Conservation (phyloP, 2,329 filamentous ascomycete genomes). For the Fusarium papillatum region DNA sequence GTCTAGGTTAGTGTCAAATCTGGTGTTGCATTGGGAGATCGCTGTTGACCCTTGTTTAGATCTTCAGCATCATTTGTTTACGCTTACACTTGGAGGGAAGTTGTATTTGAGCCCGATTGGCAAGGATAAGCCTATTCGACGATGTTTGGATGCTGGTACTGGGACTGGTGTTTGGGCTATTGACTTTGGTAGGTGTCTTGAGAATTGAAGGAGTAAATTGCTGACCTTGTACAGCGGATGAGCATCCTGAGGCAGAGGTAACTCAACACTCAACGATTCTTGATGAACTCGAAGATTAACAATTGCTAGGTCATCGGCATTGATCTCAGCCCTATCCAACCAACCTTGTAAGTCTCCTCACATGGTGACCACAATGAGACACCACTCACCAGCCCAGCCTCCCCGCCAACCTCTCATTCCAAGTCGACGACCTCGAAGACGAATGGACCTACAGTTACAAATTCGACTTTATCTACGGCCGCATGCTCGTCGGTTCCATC, state of each 20-base stretch:
- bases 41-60: conserved; percentile 34
- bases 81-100: conserved; percentile 48
- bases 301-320: conserved; percentile 50
- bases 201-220: neutral
- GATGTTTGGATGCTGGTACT: conserved; percentile 61
- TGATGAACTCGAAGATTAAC: neutral
- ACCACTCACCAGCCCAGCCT: conserved; percentile 46
- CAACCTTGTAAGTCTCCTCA: conserved; percentile 45
- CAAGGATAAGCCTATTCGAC: conserved; percentile 36
- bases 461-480: conserved; percentile 58
- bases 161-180: conserved; percentile 62
- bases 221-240: conserved; percentile 42
- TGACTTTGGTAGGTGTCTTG: conserved; percentile 52
- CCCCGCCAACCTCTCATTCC: conserved; percentile 63
- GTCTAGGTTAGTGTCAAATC: conserved; percentile 39
- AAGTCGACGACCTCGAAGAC: conserved; percentile 58
- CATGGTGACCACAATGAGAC: neutral
- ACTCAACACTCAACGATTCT: neutral
- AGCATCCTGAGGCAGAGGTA: conserved; percentile 47
- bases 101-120: conserved; percentile 45
- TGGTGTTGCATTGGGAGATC: neutral
- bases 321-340: conserved; percentile 59
- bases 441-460: conserved; percentile 54
- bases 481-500: conserved; percentile 55
- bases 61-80: conserved; percentile 53